phyloP scores from a whole-genome alignment of 1,139 yeast genomes.

The Pichia sp. region DNA sequence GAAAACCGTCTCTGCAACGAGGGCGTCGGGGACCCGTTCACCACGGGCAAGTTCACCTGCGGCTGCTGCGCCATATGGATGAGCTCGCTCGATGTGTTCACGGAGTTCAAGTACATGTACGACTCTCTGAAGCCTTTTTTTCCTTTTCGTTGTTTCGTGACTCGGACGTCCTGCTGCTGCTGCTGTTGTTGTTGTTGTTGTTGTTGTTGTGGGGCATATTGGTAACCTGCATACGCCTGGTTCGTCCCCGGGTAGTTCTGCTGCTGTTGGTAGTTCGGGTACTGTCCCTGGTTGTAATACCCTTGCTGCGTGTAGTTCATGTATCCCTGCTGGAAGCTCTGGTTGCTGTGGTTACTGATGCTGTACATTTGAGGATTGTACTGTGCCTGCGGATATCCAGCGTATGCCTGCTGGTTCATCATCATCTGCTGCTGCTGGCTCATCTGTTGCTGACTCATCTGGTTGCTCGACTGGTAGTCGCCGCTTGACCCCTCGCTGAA shows the following conservation, averaged over 20 bases:
- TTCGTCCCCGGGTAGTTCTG: neutral
- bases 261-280: neutral
- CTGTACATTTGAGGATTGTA: neutral
- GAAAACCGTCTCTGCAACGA: conserved; percentile 13
- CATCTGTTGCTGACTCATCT: neutral
- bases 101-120: conserved; percentile 15
- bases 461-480: conserved; percentile 4
- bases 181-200: neutral
- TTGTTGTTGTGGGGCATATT: neutral
- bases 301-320: neutral
- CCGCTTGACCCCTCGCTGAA: neutral
- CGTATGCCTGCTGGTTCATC: neutral
- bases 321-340: conserved; percentile 6
- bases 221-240: neutral
- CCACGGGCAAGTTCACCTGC: neutral
- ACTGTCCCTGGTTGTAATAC: conserved; percentile 1
- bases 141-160: conserved; percentile 3
- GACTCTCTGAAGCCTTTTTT: conserved; percentile 16
- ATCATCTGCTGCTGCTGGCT: neutral
- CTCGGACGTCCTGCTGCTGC: neutral
- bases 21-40: conserved; percentile 6
- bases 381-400: neutral
- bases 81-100: neutral
- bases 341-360: conserved; percentile 4
- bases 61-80: neutral